Percentiles rank a stretch among this genome's conserved stretches.
These are phyloP conservation scores for Phytophthora europaea DNA, from an alignment of 352 stramenopile genomes.

Conservation along the genomic window DNA sequence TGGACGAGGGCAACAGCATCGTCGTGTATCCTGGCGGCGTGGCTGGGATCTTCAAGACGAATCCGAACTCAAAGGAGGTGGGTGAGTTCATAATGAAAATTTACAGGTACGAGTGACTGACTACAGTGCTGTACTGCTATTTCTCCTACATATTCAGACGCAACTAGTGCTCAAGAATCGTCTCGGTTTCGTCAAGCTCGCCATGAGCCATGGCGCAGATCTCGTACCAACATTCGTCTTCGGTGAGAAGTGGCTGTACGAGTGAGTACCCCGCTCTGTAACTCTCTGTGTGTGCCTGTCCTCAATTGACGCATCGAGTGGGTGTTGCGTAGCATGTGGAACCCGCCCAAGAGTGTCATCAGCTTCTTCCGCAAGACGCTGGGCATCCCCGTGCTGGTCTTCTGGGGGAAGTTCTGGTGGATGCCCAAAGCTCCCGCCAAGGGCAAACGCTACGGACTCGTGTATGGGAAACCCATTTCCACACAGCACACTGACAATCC, in stretches of 20 bases:
- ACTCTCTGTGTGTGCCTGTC: not conserved
- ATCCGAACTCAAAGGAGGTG: slow-evolving; percentile 62
- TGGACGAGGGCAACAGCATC: slow-evolving; percentile 52
- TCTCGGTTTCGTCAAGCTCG: slow-evolving; percentile 58
- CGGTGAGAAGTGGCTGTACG: slow-evolving; percentile 67
- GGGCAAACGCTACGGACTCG: slow-evolving; percentile 70
- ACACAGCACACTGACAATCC: slow-evolving; percentile 51
- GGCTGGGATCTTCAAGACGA: slow-evolving; percentile 53
- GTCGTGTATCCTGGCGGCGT: slow-evolving; percentile 59
- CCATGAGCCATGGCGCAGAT: slow-evolving; percentile 52
- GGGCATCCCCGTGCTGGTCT: slow-evolving; percentile 72
- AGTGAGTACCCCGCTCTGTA: slow-evolving; percentile 31
- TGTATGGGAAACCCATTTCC: slow-evolving; percentile 73
- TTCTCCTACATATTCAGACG: slow-evolving; percentile 20
- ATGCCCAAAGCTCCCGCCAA: slow-evolving; percentile 54
- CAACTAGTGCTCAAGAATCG: slow-evolving; percentile 53
- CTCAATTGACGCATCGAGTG: not conserved
- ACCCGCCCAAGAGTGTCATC: slow-evolving; percentile 55
- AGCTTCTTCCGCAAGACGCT: slow-evolving; percentile 65
- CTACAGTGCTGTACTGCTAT: not conserved
- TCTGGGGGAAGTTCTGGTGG: slow-evolving; percentile 82
- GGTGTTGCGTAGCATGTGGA: slow-evolving; percentile 53
- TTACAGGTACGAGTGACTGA: not conserved
- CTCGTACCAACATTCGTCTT: slow-evolving; percentile 63
- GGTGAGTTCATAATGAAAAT: not conserved